These are phyloP conservation scores for Lumnitzera littorea DNA, from an alignment of 345 rosid genomes.

Conservation along the genomic window DNA sequence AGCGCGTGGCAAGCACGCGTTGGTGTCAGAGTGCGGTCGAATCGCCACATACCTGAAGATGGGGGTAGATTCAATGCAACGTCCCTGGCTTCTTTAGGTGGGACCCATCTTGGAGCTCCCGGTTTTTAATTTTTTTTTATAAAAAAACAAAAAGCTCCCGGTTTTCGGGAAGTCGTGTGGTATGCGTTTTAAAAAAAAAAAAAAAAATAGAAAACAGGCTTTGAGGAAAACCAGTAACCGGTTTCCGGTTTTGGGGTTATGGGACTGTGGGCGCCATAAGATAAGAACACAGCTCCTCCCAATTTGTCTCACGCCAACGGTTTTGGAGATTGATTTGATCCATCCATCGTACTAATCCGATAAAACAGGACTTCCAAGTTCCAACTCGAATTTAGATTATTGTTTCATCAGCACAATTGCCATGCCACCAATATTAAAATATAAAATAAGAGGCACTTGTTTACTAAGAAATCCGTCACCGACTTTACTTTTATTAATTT, in stretches of 20 bases:
- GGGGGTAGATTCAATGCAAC: not conserved
- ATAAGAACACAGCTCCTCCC: not conserved
- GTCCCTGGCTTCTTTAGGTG: not conserved
- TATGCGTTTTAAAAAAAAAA: not conserved
- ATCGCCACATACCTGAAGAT: conserved; percentile 57
- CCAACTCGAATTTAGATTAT: too few species aligned
- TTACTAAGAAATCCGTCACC: too few species aligned
- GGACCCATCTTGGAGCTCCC: conserved; percentile 21
- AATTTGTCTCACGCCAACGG: too few species aligned
- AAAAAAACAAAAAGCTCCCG: conserved; percentile 35
- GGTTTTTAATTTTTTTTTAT: not conserved
- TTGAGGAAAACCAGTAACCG: conserved; percentile 1
- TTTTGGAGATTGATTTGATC: too few species aligned
- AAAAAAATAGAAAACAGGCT: too few species aligned
- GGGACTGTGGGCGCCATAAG: conserved; percentile 14
- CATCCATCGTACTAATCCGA: too few species aligned
- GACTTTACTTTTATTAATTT: too few species aligned
- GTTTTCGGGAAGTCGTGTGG: conserved; percentile 49
- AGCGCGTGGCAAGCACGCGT: conserved; percentile 57
- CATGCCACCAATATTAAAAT: too few species aligned
- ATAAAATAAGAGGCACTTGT: too few species aligned
- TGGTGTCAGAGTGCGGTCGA: conserved; percentile 71
- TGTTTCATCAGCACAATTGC: too few species aligned
- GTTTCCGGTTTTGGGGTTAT: not conserved
- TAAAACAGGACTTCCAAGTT: too few species aligned